A percentile compares a stretch with the other conserved stretches of the same genome.
phyloP scores from a whole-genome alignment of 2,329 filamentous ascomycete species.

The Diaporthe sp. region DNA sequence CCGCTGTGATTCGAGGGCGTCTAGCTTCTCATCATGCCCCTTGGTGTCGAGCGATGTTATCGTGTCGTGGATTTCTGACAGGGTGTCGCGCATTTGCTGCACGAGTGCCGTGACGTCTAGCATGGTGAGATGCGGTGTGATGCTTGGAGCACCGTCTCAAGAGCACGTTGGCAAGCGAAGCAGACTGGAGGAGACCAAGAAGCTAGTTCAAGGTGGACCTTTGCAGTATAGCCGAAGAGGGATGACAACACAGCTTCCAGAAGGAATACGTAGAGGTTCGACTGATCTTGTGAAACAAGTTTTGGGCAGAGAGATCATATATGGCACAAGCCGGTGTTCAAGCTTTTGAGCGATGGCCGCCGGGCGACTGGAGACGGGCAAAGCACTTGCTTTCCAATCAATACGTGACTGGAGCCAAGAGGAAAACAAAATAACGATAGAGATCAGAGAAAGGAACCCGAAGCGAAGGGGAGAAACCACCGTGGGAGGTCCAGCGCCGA shows the following conservation, averaged over 20 bases:
- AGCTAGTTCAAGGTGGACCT: neutral
- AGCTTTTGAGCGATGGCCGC: constrained; percentile 13
- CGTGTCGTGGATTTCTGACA: constrained; percentile 56
- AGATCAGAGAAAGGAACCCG: constrained; percentile 7
- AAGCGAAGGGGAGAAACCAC: constrained; percentile 12
- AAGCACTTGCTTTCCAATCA: constrained; percentile 25
- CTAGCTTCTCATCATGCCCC: constrained; percentile 54
- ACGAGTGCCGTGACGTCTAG: constrained; percentile 56
- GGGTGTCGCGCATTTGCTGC: constrained; percentile 58
- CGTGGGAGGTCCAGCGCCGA: neutral
- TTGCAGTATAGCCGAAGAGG: neutral
- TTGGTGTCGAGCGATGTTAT: constrained; percentile 52
- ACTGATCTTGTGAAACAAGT: neutral
- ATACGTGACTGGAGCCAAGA: constrained; percentile 9
- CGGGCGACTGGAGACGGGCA: constrained; percentile 5
- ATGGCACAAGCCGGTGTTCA: constrained; percentile 1
- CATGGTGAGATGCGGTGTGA: constrained; percentile 41
- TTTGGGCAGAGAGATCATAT: neutral
- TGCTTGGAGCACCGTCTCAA: constrained; percentile 10
- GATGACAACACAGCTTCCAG: neutral
- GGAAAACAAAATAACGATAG: neutral
- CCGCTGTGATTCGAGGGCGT: constrained; percentile 56
- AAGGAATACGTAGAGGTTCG: neutral
- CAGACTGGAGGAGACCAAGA: neutral
- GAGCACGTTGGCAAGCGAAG: constrained; percentile 10